phyloP scores from a whole-genome alignment of 2,329 filamentous ascomycete species.

The Leptographium flavum region DNA sequence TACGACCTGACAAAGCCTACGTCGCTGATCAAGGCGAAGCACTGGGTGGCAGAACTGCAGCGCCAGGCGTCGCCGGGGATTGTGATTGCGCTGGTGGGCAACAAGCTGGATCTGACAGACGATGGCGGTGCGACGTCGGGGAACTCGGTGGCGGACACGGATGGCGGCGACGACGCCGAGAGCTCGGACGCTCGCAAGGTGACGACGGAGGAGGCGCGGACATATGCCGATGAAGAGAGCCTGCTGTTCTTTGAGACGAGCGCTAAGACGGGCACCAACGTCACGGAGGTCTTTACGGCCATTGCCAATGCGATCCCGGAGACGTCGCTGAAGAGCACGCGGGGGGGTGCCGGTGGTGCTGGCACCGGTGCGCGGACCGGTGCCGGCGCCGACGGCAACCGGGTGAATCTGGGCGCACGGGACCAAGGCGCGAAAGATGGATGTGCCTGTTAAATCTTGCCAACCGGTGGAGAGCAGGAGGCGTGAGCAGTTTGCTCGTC shows the following conservation, averaged over 20 bases:
- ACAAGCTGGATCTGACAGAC: constrained; percentile 82
- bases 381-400: constrained; percentile 46
- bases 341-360: constrained; percentile 45
- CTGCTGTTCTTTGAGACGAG: constrained; percentile 96
- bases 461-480: too few species aligned
- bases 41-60: constrained; percentile 97
- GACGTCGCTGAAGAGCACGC: constrained; percentile 80
- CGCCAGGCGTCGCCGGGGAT: constrained; percentile 92
- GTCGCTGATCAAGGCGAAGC: constrained; percentile 89
- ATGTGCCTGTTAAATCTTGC: constrained; percentile 73
- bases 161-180: constrained; percentile 50
- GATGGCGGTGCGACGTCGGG: constrained; percentile 37
- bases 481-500: too few species aligned
- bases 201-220: constrained; percentile 76
- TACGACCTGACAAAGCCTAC: constrained; percentile 97
- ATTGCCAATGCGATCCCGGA: constrained; percentile 98
- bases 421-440: constrained; percentile 73
- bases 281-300: constrained; percentile 90
- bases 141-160: constrained; percentile 27
- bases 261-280: constrained; percentile 90
- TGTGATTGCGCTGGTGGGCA: constrained; percentile 91
- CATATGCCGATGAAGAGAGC: constrained; percentile 88
- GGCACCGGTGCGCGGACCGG: constrained; percentile 36
- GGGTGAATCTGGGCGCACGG: constrained; percentile 68
- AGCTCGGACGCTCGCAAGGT: constrained; percentile 80